Base-by-base conservation (phyloP, 768 basidiomycete genomes). In the Lentinula sp. region DNA sequence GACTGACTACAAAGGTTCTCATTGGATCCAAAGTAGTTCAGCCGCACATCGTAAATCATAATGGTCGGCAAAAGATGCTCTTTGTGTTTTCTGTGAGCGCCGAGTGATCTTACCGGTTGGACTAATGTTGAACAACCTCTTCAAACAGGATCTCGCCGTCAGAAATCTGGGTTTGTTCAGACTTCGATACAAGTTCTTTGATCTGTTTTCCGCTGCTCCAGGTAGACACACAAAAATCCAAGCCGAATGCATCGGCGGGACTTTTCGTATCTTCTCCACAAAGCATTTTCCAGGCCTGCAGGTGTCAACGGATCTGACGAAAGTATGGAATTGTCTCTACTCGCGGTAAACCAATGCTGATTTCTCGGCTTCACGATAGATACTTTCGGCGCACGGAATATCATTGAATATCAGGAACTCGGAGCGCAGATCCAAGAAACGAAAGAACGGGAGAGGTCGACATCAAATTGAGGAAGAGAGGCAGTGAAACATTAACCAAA, bases 241-340 rank as follows among this genome's bases (percentile, higher is more conserved):
- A 65, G 87, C 87, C 1, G 86, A 89, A 71, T 80, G 80, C 62
- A 86, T 82, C 64, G 85, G 87, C 4, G 84, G 84, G 0, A 64
- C 73, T 2, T 88, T 89, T 69, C 81, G 78, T 23, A 80, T 89
- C 0, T 88, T 84, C 66, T 85, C 86, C 8, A 87, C 87, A 0
- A 89, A 88, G 66, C 82, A 86, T 58, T 88, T 88, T 63, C 87
- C 87, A 3, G 84, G 87, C 2, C 70, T 89, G n/a, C 79, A 79
- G 40, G 80, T 84, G 4, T 87, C 86, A 2, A 89, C 87, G 0
- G 81, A 83, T 35, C 72, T 88, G 39, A 88, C 87, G 7, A 88
- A 85, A 78, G 87, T 85, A n/a, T 18, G 6, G 37, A 39, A 13
- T 1, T 39, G 37, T 1, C 37, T 9, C 37, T 13, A 8, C 37